phyloP scores from a whole-genome alignment of 2,329 filamentous ascomycete genomes.

The Xylariaceae sp. region DNA sequence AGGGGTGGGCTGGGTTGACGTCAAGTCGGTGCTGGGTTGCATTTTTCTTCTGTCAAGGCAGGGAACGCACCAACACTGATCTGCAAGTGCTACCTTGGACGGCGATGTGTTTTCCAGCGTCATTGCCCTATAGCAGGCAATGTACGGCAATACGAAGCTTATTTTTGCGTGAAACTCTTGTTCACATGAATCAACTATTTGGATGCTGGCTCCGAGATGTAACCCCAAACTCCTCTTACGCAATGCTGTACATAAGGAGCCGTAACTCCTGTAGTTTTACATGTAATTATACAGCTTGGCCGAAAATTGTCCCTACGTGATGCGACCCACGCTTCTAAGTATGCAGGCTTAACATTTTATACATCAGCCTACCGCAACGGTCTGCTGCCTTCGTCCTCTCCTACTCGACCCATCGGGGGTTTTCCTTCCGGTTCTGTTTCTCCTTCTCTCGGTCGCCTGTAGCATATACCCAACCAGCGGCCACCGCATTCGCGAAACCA shows the following conservation, averaged over 20 bases:
- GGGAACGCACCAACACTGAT: neutral
- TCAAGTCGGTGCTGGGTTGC: neutral
- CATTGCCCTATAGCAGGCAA: neutral
- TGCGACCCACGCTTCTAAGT: neutral
- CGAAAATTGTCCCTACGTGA: too few relatives aligned
- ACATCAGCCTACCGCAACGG: neutral
- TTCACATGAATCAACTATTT: neutral
- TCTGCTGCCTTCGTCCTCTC: neutral
- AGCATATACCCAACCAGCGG: slow-evolving; percentile 60
- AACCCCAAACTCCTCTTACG: neutral
- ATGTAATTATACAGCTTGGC: slow-evolving; percentile 8
- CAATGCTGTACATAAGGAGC: neutral
- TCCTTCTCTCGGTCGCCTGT: slow-evolving; percentile 59
- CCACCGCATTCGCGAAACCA: slow-evolving; percentile 55
- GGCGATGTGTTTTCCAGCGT: neutral
- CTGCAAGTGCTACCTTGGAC: neutral
- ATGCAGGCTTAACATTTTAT: neutral
- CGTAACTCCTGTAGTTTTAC: neutral
- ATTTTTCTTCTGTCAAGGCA: too few relatives aligned
- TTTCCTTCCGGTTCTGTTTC: slow-evolving; percentile 53
- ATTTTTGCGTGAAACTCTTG: neutral
- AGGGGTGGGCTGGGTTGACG: slow-evolving; percentile 1
- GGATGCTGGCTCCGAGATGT: neutral
- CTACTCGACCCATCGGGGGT: slow-evolving; percentile 59
- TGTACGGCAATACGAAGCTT: neutral